Evolutionary conservation across 345 rosid species (phyloP).

Genomic region (Eucalyptus erythrocorys): DNA sequence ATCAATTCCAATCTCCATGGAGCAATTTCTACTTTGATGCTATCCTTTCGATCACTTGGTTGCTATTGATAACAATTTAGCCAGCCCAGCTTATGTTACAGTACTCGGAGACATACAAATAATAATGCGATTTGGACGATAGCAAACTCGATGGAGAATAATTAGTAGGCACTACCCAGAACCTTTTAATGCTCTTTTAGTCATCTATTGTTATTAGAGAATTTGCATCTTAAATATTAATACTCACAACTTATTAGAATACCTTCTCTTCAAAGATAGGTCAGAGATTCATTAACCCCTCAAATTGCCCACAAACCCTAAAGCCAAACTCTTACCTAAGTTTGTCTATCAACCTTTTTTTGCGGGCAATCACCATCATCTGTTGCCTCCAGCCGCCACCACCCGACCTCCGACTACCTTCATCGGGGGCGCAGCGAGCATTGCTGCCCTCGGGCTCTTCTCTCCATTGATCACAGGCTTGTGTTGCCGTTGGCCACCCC

Average conservation of each 20-base stretch:
- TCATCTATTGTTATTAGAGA: background rate
- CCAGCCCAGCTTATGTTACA: background rate
- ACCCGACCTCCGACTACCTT: background rate
- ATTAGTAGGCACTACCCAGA: background rate
- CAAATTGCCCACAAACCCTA: background rate
- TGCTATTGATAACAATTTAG: background rate
- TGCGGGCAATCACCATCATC: background rate
- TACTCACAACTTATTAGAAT: background rate
- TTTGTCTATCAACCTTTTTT: background rate
- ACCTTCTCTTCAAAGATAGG: background rate
- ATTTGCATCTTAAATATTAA: background rate
- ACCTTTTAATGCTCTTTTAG: background rate
- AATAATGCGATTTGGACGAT: background rate
- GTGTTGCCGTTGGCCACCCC: background rate
- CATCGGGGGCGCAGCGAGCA: background rate
- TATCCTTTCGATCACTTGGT: background rate
- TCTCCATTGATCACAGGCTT: background rate
- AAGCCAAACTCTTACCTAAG: background rate
- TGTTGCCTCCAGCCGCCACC: background rate
- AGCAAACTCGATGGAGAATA: background rate
- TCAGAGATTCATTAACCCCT: background rate
- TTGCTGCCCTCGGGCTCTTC: background rate
- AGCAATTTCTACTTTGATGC: background rate
- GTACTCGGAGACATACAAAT: background rate
- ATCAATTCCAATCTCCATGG: background rate